Evolutionary conservation across 1,139 yeast species (phyloP), one percentile per base, ranked within the genome.

Genomic region (Geotrichum bryndzae): DNA sequence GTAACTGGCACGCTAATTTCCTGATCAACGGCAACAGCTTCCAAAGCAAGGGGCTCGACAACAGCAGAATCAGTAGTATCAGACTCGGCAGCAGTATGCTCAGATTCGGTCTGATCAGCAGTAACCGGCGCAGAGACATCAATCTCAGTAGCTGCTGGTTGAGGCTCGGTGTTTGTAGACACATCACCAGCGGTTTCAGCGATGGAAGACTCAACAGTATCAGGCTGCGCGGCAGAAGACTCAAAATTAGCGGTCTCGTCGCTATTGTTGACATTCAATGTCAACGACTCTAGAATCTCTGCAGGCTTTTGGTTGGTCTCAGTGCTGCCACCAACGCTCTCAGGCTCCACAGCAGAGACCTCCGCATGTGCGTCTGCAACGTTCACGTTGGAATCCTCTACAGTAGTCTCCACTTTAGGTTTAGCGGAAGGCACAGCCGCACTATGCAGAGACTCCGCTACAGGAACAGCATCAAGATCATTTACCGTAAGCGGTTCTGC

Each of bases 191-290:
- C 31, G 6, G 15, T 13, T 13, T 29, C 48, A 23, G 48, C 50
- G 48, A 57, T 46, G 15, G 55, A 33, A 10, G 60, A 50, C n/a
- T 45, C 23, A 1, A 22, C 62, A 45, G 53, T 23, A n/a, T 50
- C 61, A 50, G 29, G 56, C 41, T 53, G 50, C 15, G 62, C 63
- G 27, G 54, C 35, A 27, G 31, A 50, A 46, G 52, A 60, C 8
- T 27, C 46, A 54, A 18, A 13, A 35, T 10, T n/a, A 41, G 18
- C 46, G 22, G 54, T 38, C 38, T 27, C 54, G 15, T 4, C 22
- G 10, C 22, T 27, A 11, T 25, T 27, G 6, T 13, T 15, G 18
- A 7, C 6, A n/a, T 15, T 3, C 10, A 18, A 6, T 22, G 13
- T 7, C 13, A 7, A 13, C 8, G 29, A 23, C 25, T 51, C 53